Conservation (phyloP, 129 eudicot species). For the Dittrichia graveolens region DNA sequence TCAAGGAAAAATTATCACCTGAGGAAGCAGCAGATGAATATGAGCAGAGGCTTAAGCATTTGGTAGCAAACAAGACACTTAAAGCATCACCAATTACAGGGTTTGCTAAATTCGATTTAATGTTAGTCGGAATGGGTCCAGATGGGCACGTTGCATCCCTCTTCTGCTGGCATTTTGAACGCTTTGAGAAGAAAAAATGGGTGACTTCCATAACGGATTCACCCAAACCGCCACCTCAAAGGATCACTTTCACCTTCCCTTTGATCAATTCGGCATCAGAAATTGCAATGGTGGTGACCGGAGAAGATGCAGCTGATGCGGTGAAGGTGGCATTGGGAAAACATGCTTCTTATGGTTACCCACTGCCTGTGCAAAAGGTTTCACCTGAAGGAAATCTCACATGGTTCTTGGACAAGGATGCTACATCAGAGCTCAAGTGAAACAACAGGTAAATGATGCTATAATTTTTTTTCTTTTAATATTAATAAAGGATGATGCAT, state of each 20-base stretch:
- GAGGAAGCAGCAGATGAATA: conserved; percentile 84
- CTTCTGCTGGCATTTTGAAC: conserved; percentile 69
- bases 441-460: conserved; percentile 1
- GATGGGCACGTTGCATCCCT: conserved; percentile 95
- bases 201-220: conserved; percentile 81
- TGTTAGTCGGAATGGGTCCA: conserved; percentile 92
- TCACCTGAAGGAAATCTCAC: conserved; percentile 60
- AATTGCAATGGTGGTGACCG: conserved; percentile 77
- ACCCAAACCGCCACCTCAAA: conserved; percentile 86
- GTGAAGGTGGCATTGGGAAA: conserved; percentile 53
- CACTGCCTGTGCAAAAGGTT: conserved; percentile 67
- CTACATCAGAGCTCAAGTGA: conserved; percentile 49
- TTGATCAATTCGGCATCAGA: conserved; percentile 70
- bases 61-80: conserved; percentile 44
- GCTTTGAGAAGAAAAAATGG: conserved; percentile 67
- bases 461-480: background rate
- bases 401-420: conserved; percentile 76
- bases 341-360: conserved; percentile 29
- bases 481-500: conserved; percentile 11
- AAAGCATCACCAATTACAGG: conserved; percentile 45
- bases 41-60: conserved; percentile 52
- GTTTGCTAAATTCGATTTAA: conserved; percentile 75
- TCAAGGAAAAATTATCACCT: conserved; percentile 57
- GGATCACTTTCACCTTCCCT: conserved; percentile 92
- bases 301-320: conserved; percentile 61